Percentiles rank a stretch among this genome's conserved stretches.
Conservation (phyloP, 305 asterid genomes). For the Caryopteris hybrid region DNA sequence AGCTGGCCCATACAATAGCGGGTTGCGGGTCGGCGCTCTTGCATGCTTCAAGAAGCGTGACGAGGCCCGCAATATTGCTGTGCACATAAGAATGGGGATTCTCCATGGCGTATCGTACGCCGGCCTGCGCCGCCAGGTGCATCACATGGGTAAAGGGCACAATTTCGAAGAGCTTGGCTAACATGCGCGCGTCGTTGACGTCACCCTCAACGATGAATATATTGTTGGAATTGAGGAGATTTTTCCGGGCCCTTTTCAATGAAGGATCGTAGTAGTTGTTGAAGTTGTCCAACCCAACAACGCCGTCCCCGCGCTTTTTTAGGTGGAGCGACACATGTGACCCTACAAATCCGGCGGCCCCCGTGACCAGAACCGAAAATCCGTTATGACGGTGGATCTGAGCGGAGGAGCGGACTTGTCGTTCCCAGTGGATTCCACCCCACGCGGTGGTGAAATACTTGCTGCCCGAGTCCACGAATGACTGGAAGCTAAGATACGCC, state of each 20-base stretch:
- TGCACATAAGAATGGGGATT: constrained; percentile 69
- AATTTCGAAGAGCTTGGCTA: constrained; percentile 48
- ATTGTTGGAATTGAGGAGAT: constrained; percentile 24
- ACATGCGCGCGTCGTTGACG: constrained; percentile 47
- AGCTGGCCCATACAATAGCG: constrained; percentile 74
- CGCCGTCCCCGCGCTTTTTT: constrained; percentile 81
- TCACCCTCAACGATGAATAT: constrained; percentile 57
- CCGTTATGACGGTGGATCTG: constrained; percentile 55
- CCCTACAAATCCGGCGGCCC: constrained; percentile 89
- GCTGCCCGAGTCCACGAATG: constrained; percentile 51
- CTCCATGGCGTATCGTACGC: constrained; percentile 77
- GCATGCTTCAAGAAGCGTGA: constrained; percentile 59
- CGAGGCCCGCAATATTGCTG: constrained; percentile 69
- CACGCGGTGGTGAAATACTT: constrained; percentile 50
- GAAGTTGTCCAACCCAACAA: constrained; percentile 75
- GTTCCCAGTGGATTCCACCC: constrained; percentile 67
- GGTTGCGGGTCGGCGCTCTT: constrained; percentile 63
- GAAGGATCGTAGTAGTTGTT: constrained; percentile 60
- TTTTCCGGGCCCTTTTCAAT: constrained; percentile 40
- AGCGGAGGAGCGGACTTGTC: constrained; percentile 44
- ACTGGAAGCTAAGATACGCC: constrained; percentile 63
- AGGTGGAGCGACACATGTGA: constrained; percentile 60
- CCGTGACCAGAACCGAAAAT: constrained; percentile 61
- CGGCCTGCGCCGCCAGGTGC: constrained; percentile 92
- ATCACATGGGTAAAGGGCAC: constrained; percentile 60